Conservation (phyloP, 371 early-diverging fungal species). For the Choanephora cucurbitarum region DNA sequence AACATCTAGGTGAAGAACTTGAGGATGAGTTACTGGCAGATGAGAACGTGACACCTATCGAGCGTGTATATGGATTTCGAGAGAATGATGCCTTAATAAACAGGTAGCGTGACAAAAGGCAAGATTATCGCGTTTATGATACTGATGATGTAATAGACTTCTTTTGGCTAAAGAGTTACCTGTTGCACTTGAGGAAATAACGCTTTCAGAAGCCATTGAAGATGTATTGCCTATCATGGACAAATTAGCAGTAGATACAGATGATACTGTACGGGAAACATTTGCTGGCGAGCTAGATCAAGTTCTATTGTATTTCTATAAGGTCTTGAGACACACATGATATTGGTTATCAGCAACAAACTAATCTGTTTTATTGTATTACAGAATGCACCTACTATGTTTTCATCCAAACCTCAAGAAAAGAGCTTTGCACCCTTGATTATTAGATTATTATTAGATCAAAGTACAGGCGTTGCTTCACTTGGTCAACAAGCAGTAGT, state of each 20-base stretch:
- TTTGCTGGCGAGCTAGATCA: constrained; percentile 55
- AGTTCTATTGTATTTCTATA: constrained; percentile 53
- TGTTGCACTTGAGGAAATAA: constrained; percentile 42
- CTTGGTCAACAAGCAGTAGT: constrained; percentile 48
- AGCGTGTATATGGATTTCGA: constrained; percentile 50
- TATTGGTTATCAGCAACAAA: no score
- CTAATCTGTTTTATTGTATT: neutral
- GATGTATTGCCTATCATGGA: constrained; percentile 51
- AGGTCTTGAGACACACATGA: no score
- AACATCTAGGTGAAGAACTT: constrained; percentile 38
- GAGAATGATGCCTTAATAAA: constrained; percentile 51
- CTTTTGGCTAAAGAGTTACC: constrained; percentile 28
- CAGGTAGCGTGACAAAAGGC: constrained; percentile 37
- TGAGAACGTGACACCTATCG: constrained; percentile 50
- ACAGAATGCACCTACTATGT: constrained; percentile 22
- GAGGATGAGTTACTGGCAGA: constrained; percentile 50
- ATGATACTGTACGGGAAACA: constrained; percentile 55
- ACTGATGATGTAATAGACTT: constrained; percentile 9
- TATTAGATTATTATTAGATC: constrained; percentile 47
- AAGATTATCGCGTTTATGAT: neutral
- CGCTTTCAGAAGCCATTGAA: constrained; percentile 46
- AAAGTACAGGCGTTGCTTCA: constrained; percentile 46
- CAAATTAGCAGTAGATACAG: constrained; percentile 45
- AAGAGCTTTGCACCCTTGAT: constrained; percentile 43
- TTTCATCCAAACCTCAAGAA: constrained; percentile 19